Evolutionary conservation across 371 early-diverging fungal genomes (phyloP), one percentile per base, ranked within the genome.

Genomic region (Lichtheimia hyalospora): DNA sequence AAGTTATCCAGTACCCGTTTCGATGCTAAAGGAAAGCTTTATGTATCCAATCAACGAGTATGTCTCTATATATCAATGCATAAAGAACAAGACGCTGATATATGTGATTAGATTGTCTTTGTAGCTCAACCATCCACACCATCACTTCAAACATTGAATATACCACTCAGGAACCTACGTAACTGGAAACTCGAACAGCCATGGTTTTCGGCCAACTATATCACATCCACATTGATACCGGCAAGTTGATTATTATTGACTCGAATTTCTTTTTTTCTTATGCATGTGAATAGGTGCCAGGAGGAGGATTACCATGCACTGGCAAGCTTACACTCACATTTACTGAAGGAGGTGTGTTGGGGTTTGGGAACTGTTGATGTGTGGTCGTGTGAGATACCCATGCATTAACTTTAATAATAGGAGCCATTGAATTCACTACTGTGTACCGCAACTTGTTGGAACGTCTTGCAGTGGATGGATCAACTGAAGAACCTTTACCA

Each of bases 171-270:
- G n/a, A 63, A 69, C n/a, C 58, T 79, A 8, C 74, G 73, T 51
- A 63, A 69, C 14, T 78, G 79, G 62, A 73, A 69, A 28, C 54
- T 81, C 18, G 71, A 82, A 42, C 82, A 84, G 49, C 84, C 84
- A 20, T 84, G 84, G 84, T 84, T 84, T 63, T 77, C 74, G 2
- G 81, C 84, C n/a, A 84, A 84, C 57, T 79, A 73, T 54, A 69
- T 81, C n/a, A 44, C 62, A 13, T 77, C 74, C 12, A 60, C 55
- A 15, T 71, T 82, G 2, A 39, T 74, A 16, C 82, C 82, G 4
- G 82, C 81, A 77, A 54, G 70, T 15, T 46, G 23, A 16, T 23
- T 53, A 13, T 34, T 3, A 39, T 27, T 21, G 20, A 41, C 13
- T 40, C n/a, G n/a, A n/a, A n/a, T 13, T 50, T 24, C 6, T 0